Conservation (phyloP, 1,139 yeast genomes). For the Pichia cactophila region DNA sequence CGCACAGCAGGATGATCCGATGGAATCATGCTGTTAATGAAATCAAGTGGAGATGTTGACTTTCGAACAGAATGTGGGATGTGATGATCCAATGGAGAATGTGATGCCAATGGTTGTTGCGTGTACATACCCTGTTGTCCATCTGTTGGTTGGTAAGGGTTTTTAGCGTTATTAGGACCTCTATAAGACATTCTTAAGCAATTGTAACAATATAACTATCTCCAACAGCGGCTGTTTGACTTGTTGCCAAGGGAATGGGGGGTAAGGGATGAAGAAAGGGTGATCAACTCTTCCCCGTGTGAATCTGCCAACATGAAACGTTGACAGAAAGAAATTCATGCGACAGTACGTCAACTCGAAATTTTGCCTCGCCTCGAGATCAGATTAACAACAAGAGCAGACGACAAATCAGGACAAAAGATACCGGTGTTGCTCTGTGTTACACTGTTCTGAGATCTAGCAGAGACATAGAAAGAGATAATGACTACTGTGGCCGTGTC, state of each 20-base stretch:
- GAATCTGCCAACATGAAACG: no score
- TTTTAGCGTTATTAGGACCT: neutral
- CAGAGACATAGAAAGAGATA: neutral
- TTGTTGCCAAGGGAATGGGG: no score
- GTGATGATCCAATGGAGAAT: slow-evolving; percentile 2
- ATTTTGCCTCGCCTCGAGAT: neutral
- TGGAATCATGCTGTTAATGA: slow-evolving; percentile 24
- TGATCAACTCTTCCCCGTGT: no score
- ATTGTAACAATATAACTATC: neutral
- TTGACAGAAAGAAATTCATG: no score
- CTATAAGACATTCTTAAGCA: neutral
- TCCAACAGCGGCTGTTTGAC: neutral
- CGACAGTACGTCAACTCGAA: no score
- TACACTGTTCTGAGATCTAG: neutral
- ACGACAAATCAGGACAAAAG: neutral
- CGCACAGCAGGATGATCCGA: slow-evolving; percentile 30
- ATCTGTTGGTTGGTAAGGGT: neutral
- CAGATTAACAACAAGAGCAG: neutral
- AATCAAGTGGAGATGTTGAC: slow-evolving; percentile 15
- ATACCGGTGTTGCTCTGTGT: no score
- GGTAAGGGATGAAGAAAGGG: no score
- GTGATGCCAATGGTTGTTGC: neutral
- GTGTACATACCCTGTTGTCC: neutral
- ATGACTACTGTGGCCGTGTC: neutral
- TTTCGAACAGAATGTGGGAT: slow-evolving; percentile 8